Percentiles rank a stretch among this genome's conserved stretches.
Evolutionary conservation across 129 eudicot species (phyloP).

Genomic region (Helichrysum umbraculigerum): DNA sequence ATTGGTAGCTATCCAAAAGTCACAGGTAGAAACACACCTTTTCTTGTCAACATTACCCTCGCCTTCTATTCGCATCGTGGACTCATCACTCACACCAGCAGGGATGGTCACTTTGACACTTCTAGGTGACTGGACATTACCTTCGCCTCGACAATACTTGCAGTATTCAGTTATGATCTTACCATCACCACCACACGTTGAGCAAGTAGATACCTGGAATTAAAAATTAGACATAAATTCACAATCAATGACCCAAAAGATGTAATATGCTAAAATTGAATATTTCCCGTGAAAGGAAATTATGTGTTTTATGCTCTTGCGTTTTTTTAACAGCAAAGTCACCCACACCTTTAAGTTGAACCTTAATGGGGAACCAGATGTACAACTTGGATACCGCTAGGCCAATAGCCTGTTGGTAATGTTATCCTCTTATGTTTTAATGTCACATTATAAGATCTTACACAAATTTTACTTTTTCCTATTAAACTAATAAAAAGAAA

Average conservation of each 20-base stretch:
- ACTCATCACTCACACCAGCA: conserved; percentile 75
- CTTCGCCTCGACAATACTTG: conserved; percentile 63
- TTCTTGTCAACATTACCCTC: conserved; percentile 67
- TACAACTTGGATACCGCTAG: too few relatives aligned
- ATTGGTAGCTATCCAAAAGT: conserved; percentile 1
- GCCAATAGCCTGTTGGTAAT: too few relatives aligned
- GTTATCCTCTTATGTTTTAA: background rate
- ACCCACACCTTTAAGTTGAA: too few relatives aligned
- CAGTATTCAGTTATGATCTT: conserved; percentile 69
- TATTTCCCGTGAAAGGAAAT: too few relatives aligned
- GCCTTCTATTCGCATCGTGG: conserved; percentile 71
- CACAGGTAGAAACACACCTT: conserved; percentile 45
- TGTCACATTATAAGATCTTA: background rate
- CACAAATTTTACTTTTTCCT: background rate
- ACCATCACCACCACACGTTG: conserved; percentile 80
- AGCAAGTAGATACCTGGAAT: conserved; percentile 70
- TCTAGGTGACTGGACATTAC: conserved; percentile 50
- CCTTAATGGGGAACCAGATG: too few relatives aligned
- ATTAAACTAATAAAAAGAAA: background rate
- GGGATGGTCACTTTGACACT: conserved; percentile 65
- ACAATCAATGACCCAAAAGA: conserved; percentile 3
- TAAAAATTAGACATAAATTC: background rate
- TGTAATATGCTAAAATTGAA: background rate
- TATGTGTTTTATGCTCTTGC: background rate
- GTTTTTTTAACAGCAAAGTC: background rate